Evolutionary conservation across 805 yeast genomes (phyloP).

Genomic region (Kazachstania kunashirensis): DNA sequence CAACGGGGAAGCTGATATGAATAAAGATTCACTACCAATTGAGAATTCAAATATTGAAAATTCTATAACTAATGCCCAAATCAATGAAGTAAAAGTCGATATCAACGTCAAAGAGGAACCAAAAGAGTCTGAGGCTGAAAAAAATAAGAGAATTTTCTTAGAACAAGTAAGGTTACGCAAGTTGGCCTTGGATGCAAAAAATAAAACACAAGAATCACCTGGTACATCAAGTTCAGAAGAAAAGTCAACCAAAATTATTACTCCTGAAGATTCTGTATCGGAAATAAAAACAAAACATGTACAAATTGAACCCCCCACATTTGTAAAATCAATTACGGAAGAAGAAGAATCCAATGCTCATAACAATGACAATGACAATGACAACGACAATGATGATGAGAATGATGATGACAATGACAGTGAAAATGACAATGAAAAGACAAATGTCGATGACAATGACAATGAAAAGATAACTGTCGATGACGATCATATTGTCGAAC

Average conservation of each 20-base stretch:
- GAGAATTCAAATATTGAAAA: slow-evolving; percentile 1
- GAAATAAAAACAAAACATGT: slow-evolving; percentile 2
- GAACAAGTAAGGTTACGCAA: slow-evolving; percentile 28
- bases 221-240: slow-evolving; percentile 7
- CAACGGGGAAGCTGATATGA: not conserved
- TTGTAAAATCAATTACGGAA: too few relatives aligned
- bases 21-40: not conserved
- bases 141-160: slow-evolving; percentile 23
- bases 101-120: not conserved
- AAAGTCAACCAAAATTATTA: too few relatives aligned
- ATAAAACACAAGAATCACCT: slow-evolving; percentile 5
- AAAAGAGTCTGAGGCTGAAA: slow-evolving; percentile 20
- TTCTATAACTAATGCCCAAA: slow-evolving; percentile 1
- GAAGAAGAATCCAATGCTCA: not conserved
- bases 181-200: slow-evolving; percentile 24
- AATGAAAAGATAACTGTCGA: not conserved
- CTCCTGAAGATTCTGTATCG: too few relatives aligned
- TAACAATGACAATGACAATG: not conserved
- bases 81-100: not conserved
- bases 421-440: slow-evolving; percentile 4
- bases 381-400: not conserved
- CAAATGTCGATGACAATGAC: not conserved
- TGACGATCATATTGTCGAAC: too few relatives aligned
- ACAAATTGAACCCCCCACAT: slow-evolving; percentile 10
- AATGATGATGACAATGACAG: slow-evolving; percentile 4